These are phyloP conservation scores for Penicillium sp. DNA, from an alignment of 2,329 filamentous ascomycete genomes.

Conservation along the genomic window DNA sequence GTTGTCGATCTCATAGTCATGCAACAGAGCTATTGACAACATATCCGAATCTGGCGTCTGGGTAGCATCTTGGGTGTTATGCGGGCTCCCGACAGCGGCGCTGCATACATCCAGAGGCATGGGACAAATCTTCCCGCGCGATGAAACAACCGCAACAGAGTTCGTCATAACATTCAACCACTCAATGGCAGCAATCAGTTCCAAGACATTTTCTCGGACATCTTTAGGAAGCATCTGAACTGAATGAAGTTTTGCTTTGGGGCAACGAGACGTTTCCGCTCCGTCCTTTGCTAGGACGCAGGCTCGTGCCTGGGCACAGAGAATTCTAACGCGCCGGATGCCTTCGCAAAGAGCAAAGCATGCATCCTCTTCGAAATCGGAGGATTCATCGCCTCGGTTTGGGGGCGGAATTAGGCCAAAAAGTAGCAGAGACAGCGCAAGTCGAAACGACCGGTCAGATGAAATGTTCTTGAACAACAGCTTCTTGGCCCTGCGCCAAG, in stretches of 20 bases:
- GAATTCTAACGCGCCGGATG: not conserved
- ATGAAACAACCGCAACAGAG: not conserved
- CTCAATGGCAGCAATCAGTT: conserved; percentile 1
- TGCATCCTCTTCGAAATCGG: not conserved
- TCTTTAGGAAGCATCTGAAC: too few relatives aligned
- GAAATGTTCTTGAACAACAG: conserved; percentile 15
- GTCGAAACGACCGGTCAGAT: not conserved
- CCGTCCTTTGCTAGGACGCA: too few relatives aligned
- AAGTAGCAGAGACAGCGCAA: not conserved
- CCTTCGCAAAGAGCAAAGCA: conserved; percentile 2
- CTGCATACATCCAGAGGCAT: not conserved
- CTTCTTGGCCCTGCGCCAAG: conserved; percentile 17
- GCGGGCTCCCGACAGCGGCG: not conserved
- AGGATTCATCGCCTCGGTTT: not conserved
- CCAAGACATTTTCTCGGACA: not conserved
- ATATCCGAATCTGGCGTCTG: not conserved
- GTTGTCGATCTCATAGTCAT: not conserved
- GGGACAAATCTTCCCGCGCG: not conserved
- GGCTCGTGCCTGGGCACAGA: conserved; percentile 2
- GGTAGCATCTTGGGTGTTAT: not conserved
- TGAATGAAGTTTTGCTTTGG: too few relatives aligned
- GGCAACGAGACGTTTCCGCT: too few relatives aligned
- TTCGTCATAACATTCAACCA: conserved; percentile 1
- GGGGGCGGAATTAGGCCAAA: not conserved
- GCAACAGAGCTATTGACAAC: not conserved